Base-by-base conservation (phyloP, 139 green algal species). In the Haematococcus lacustris region DNA sequence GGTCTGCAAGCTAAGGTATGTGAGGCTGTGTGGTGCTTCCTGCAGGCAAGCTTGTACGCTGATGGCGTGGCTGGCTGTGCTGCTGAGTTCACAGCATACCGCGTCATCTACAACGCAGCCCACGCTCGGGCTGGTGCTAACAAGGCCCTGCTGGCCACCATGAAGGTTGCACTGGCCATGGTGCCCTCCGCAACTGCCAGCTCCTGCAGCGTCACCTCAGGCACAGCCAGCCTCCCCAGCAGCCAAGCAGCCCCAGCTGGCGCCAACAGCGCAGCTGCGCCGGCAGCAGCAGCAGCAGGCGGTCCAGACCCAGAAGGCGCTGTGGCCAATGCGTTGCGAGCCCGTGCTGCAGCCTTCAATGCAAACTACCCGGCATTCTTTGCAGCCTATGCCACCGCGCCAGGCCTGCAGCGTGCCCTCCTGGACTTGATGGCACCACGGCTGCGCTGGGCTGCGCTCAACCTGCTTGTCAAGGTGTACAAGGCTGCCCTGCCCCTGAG, bases 201-300 rank as follows among this genome's bases (percentile, higher is more conserved):
- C 70, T 68, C 65, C 23, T 17, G 28, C 41, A 70, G 72, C 65
- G 86, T 84, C 67, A 39, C 60, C 3, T 63, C 51, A 9, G 91
- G 94, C 71, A 94, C 93, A 75, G n/a, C 67, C 28, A 82, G 95
- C 30, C 59, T 66, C 30, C n/a, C n/a, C 21, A 35, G n/a, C n/a
- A n/a, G n/a, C n/a, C n/a, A n/a, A n/a, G n/a, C n/a, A n/a, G n/a
- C n/a, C n/a, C n/a, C n/a, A n/a, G n/a, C 59, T 13, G 13, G 13
- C 59, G 6, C 59, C 28, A 13, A 38, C 39, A 2, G 37, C 41
- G 66, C 35, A 34, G 6, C 50, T 1, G 3, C 40, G 38, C 28
- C 39, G 30, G 47, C 47, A 38, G 37, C 37, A 76, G n/a, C 51
- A 63, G 51, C 66, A 41, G 17, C 9, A 62, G 33, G 79, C 85